Percentiles rank a stretch among this genome's conserved stretches.
Conservation (phyloP, 805 yeast species). For the Myxozyma geophila region DNA sequence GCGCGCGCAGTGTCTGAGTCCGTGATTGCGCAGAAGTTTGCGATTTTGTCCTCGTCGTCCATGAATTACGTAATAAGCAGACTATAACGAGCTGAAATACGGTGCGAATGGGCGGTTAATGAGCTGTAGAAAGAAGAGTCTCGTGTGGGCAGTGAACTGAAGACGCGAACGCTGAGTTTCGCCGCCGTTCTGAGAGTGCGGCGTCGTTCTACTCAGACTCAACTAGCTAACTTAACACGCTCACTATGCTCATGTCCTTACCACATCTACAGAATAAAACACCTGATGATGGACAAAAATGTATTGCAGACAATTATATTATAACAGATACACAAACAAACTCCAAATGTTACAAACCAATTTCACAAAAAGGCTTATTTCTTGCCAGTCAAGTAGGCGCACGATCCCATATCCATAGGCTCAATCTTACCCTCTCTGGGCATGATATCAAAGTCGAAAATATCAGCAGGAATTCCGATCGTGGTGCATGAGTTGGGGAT, state of each 20-base stretch:
- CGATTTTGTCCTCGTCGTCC: slow-evolving; percentile 54
- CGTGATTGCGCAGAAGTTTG: slow-evolving; percentile 83
- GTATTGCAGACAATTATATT: neutral
- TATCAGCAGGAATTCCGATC: slow-evolving; percentile 57
- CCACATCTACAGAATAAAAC: neutral
- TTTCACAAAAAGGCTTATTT: neutral
- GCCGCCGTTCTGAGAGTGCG: too few relatives aligned
- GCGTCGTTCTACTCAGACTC: too few relatives aligned
- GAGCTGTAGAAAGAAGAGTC: too few relatives aligned
- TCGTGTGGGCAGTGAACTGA: too few relatives aligned
- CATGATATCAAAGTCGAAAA: slow-evolving; percentile 52
- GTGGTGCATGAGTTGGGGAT: slow-evolving; percentile 60
- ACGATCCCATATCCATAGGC: slow-evolving; percentile 31
- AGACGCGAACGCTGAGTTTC: too few relatives aligned
- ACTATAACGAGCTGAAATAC: too few relatives aligned
- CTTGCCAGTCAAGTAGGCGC: slow-evolving; percentile 21
- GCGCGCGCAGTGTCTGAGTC: slow-evolving; percentile 74
- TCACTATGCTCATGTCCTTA: too few relatives aligned
- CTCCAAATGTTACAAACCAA: neutral
- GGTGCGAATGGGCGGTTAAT: too few relatives aligned
- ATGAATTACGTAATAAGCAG: neutral
- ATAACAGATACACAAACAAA: slow-evolving; percentile 4
- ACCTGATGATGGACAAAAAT: neutral
- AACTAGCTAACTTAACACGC: too few relatives aligned
- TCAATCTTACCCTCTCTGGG: slow-evolving; percentile 31